phyloP scores from a whole-genome alignment of 129 eudicot genomes.

The Silybum marianum region DNA sequence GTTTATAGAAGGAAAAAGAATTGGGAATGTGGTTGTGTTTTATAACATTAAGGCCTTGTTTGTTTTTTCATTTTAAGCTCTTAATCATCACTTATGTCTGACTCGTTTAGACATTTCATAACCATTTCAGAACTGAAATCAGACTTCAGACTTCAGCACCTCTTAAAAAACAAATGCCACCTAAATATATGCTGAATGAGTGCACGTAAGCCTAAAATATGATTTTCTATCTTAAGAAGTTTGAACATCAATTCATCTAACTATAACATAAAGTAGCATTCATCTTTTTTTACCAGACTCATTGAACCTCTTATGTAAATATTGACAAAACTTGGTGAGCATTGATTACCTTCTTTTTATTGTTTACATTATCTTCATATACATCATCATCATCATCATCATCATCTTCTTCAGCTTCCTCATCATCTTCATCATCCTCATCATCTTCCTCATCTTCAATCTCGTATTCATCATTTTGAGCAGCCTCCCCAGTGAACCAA shows the following conservation, averaged over 20 bases:
- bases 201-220: background rate
- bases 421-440: conserved; percentile 44
- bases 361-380: conserved; percentile 27
- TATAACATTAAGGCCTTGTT: no score
- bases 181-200: background rate
- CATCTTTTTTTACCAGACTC: background rate
- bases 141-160: no score
- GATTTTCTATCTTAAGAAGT: background rate
- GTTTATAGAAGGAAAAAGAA: no score
- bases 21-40: no score
- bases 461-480: conserved; percentile 62
- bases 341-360: conserved; percentile 51
- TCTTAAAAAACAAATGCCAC: no score
- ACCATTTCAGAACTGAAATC: no score
- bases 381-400: conserved; percentile 49
- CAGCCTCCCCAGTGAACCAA: conserved; percentile 96
- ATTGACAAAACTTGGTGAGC: background rate
- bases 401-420: conserved; percentile 40
- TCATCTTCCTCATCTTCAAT: conserved; percentile 61
- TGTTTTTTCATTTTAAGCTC: no score
- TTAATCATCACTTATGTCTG: no score
- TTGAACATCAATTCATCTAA: background rate
- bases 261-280: background rate
- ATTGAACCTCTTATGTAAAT: conserved; percentile 2
- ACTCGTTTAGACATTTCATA: no score